Base-by-base conservation (phyloP, 2,329 filamentous ascomycete species). In the Magnaporthiopsis rhizophila region DNA sequence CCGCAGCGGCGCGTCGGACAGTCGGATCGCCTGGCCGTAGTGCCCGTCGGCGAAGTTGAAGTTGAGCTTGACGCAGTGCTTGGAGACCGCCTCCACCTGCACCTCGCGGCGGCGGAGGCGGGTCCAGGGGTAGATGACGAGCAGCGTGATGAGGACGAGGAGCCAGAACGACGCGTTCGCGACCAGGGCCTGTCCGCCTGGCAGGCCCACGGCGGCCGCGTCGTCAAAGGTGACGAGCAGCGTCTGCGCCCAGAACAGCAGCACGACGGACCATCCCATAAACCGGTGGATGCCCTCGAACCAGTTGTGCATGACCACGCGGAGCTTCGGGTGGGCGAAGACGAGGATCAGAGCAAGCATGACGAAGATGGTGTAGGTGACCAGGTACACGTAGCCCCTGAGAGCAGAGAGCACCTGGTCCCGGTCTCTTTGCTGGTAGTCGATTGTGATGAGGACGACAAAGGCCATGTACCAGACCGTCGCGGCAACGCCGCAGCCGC, bases 41-140 rank as follows among this genome's bases (percentile, higher is more conserved):
- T 82, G 79, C 11, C 86, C 84, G 28, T 83, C 80, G 24, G 83
- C 81, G 74, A 89, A 87, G 71, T 81, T 78, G 70, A 92, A 89
- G 71, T 89, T 84, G 26, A 95, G 82, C 57, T 87, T 84, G 36
- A 91, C 78, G 56, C 90, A 90, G 75, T 93, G 90, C 28, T 81
- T 73, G 0, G 90, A 94, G 24, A 95, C 84, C 3, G 81, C 77
- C 71, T 91, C 86, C 11, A 87, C 79, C 26, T 82, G 77, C 66
- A 94, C 88, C 12, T 78, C 76, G 65, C 90, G 86, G 69, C 84
- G 86, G 64, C 89, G 85, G 34, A 95, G 83, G 65, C 85, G 82
- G 3, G 89, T 72, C 90, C 91, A 96, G 1, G 91, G 89, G 62
- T 89, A 86, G 59, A 88, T 78, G 67, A 93, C 82, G 68, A 88